A percentile compares a stretch with the other conserved stretches of the same genome.
These are phyloP conservation scores for Suillus discolor DNA, from an alignment of 768 basidiomycete species.

Conservation along the genomic window DNA sequence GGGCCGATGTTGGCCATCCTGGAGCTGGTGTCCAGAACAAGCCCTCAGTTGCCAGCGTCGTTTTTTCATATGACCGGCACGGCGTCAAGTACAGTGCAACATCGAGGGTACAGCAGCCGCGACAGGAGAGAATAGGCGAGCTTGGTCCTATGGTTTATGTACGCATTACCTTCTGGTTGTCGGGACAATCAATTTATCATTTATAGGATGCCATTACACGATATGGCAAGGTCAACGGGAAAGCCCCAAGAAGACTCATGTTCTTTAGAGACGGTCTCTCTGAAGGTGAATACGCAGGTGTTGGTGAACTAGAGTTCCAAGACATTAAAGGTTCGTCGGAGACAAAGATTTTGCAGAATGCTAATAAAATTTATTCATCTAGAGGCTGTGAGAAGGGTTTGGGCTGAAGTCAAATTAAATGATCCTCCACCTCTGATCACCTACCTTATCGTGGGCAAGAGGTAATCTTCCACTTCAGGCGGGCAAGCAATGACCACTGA, in stretches of 20 bases:
- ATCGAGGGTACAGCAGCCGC: constrained; percentile 46
- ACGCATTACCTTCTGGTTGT: constrained; percentile 13
- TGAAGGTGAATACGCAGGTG: constrained; percentile 50
- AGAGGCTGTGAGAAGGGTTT: constrained; percentile 34
- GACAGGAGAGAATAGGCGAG: constrained; percentile 49
- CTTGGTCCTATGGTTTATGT: constrained; percentile 43
- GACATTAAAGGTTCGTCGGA: constrained; percentile 43
- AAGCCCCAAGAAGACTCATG: constrained; percentile 35
- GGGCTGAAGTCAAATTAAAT: constrained; percentile 14
- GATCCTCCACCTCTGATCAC: constrained; percentile 43
- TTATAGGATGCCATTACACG: constrained; percentile 11
- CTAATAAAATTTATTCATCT: not conserved
- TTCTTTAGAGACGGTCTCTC: constrained; percentile 57
- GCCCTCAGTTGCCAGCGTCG: constrained; percentile 63
- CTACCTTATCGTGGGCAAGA: constrained; percentile 66
- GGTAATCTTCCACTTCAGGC: constrained; percentile 26
- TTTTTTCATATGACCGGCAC: constrained; percentile 52
- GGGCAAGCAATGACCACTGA: not conserved
- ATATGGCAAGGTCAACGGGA: constrained; percentile 13
- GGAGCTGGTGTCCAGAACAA: constrained; percentile 51
- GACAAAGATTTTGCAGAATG: not conserved
- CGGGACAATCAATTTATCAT: not conserved
- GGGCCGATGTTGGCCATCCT: constrained; percentile 66
- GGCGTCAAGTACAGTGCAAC: constrained; percentile 49
- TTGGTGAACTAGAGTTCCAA: constrained; percentile 45